Base-by-base conservation (phyloP, 2,329 filamentous ascomycete genomes). In the Apiospora kogelbergensis region DNA sequence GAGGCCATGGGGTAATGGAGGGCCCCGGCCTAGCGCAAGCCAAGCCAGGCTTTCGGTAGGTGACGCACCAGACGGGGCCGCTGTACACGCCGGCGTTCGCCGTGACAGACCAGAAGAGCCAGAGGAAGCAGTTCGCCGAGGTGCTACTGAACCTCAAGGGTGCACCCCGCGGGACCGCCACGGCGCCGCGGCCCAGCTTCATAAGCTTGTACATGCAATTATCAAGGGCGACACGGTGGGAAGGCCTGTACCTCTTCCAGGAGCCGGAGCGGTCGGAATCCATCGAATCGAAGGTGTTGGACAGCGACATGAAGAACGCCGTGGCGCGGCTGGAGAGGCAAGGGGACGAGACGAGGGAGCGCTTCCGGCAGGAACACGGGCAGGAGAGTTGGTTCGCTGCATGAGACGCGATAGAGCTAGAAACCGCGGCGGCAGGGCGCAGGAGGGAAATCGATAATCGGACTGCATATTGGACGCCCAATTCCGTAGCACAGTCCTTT, bases 181-280 rank as follows among this genome's bases (percentile, higher is more conserved):
- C 64, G 40, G 68, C 66, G 17, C n/a, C 26, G 20, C 30, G 67
- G 42, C 71, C 64, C 20, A 72, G 68, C 67, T 70, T 70, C 60
- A 71, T 68, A 65, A 72, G 69, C 68, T 65, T 71, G 24, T 72
- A 72, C 68, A 68, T 72, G 40, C 67, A 71, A 63, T 67, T 71
- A n/a, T 71, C 68, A 33, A 68, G 70, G 66, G 68, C 65, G 30
- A 37, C 41, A 30, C 22, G 65, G 22, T 67, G 44, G 65, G 41
- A 67, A 9, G 65, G 65, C 22, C 13, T 67, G 10, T 67, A 53
- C 46, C 65, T 67, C 26, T 57, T 67, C 42, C 65, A 46, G 30
- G 30, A 67, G n/a, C 45, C 65, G n/a, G 65, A 20, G 37, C 66
- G 63, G 17, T 20, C 53, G 41, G 70, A 72, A 48, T 72, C 68